Evolutionary conservation across 2,329 filamentous ascomycete species (phyloP), one percentile per base, ranked within the genome.

Genomic region (Nemania sp.): DNA sequence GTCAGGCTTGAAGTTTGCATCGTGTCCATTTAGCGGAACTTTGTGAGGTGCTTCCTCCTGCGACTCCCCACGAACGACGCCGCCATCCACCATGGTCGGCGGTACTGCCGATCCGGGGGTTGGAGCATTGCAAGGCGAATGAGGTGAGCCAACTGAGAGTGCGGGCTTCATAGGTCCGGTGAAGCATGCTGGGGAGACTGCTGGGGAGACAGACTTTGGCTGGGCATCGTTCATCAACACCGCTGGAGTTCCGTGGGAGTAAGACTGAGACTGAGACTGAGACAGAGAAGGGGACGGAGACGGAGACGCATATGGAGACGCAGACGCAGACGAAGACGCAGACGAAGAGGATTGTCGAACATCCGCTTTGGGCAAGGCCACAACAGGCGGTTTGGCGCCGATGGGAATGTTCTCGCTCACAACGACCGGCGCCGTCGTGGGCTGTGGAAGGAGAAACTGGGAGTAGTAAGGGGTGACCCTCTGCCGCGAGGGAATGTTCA

Each of bases 401-500:
- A 32, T 17, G n/a, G 32, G 34, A 29, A 21, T 39, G 21, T 67
- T 71, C 40, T 67, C 65, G 25, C 49, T 66, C 13, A 65, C 50
- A 47, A 51, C 32, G 21, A 39, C 52, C 48, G 46, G 18, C 18
- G 37, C 49, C 12, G 52, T 64, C 29, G 52, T 62, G 18, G 53
- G 52, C n/a, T 61, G 63, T 17, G 54, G 37, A 57, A 62, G 67
- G 35, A 49, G 68, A 43, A 40, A 42, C 29, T 52, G 67, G 32
- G 61, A 72, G 67, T 66, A 72, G 60, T 82, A 78, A 37, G 81
- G 77, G 59, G 79, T 76, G 51, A 78, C 73, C 64, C 75, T 74
- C 58, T 78, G 79, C 63, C 80, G 79, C 57, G 77, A 64, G 51
- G 85, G 84, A 59, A 87, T 81, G 68, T 77, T 81, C 51, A 76